Conservation (phyloP, 345 rosid genomes). For the Hypericum perforatum region DNA sequence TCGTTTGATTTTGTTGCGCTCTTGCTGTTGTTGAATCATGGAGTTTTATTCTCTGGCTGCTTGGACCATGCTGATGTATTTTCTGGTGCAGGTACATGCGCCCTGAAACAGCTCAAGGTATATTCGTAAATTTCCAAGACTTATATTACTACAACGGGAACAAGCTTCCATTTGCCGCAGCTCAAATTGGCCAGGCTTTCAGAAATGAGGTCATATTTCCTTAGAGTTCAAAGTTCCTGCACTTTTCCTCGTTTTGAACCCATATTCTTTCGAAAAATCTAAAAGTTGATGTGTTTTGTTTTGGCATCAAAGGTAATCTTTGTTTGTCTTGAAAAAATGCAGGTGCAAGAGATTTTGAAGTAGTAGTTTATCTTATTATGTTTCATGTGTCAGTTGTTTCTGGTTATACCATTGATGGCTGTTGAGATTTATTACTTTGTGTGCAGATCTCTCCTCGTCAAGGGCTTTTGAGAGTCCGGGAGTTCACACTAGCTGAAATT, state of each 20-base stretch:
- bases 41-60: neutral
- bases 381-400: neutral
- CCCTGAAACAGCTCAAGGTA: constrained; percentile 98
- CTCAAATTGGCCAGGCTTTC: constrained; percentile 97
- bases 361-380: neutral
- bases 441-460: constrained; percentile 92
- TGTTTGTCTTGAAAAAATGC: too few relatives aligned
- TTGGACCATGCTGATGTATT: neutral
- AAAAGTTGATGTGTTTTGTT: too few relatives aligned
- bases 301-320: too few relatives aligned
- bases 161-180: constrained; percentile 95
- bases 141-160: constrained; percentile 82
- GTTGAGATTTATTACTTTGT: neutral
- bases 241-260: neutral
- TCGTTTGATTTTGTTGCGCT: neutral
- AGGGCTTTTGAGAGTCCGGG: constrained; percentile 92
- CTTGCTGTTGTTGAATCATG: too few relatives aligned
- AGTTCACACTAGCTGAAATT: constrained; percentile 90
- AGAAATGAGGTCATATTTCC: constrained; percentile 67
- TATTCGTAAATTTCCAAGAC: constrained; percentile 85
- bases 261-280: neutral
- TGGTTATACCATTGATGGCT: constrained; percentile 2
- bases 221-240: constrained; percentile 4
- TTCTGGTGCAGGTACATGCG: constrained; percentile 67
- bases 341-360: too few relatives aligned